These are phyloP conservation scores for Candolleomyces aberdarensis DNA, from an alignment of 768 basidiomycete species.

Conservation along the genomic window DNA sequence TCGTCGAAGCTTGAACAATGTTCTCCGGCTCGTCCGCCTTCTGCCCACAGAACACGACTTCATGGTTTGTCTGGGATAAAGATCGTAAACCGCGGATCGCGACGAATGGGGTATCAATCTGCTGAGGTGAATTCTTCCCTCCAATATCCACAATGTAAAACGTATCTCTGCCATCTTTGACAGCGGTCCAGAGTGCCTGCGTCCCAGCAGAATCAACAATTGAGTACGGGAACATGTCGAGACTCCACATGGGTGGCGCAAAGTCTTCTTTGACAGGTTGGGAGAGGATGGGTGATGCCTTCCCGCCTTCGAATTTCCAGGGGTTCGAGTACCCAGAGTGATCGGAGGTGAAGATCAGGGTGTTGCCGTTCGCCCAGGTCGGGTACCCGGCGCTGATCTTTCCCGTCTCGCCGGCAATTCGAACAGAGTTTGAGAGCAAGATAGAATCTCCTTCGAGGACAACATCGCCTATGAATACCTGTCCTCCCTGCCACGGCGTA, in stretches of 20 bases:
- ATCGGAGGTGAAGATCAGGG: slow-evolving; percentile 63
- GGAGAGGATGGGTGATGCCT: slow-evolving; percentile 36
- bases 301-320: slow-evolving; percentile 45
- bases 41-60: slow-evolving; percentile 42
- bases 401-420: slow-evolving; percentile 49
- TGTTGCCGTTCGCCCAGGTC: slow-evolving; percentile 52
- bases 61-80: slow-evolving; percentile 24
- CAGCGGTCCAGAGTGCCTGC: slow-evolving; percentile 34
- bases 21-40: slow-evolving; percentile 34
- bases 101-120: slow-evolving; percentile 42
- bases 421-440: slow-evolving; percentile 31
- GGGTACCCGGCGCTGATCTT: slow-evolving; percentile 59
- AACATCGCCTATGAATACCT: slow-evolving; percentile 54
- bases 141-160: slow-evolving; percentile 38
- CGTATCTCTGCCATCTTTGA: slow-evolving; percentile 37
- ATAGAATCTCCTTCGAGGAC: slow-evolving; percentile 21
- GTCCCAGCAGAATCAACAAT: slow-evolving; percentile 32
- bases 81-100: slow-evolving; percentile 33
- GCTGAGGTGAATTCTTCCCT: slow-evolving; percentile 20
- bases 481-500: slow-evolving; percentile 63
- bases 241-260: slow-evolving; percentile 51
- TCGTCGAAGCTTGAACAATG: slow-evolving; percentile 33
- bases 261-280: slow-evolving; percentile 52
- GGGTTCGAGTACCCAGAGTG: slow-evolving; percentile 67
- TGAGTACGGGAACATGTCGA: slow-evolving; percentile 48